Percentiles rank a stretch among this genome's conserved stretches.
phyloP scores from a whole-genome alignment of 805 yeast genomes.

The Suhomyces sp. region DNA sequence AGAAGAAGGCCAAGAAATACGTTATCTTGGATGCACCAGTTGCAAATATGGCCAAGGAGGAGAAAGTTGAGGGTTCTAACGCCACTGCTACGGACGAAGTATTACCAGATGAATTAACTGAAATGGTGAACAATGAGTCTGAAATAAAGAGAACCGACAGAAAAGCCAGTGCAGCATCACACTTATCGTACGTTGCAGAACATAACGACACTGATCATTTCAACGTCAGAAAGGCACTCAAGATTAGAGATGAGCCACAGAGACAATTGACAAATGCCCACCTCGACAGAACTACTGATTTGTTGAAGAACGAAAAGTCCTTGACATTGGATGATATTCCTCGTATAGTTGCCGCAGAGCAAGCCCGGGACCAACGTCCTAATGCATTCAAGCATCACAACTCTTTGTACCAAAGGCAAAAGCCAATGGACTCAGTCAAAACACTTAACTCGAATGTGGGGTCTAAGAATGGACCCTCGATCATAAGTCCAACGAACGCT shows the following conservation, averaged over 20 bases:
- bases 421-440: conserved; percentile 25
- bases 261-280: conserved; percentile 29
- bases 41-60: conserved; percentile 38
- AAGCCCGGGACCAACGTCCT: conserved; percentile 89
- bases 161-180: conserved; percentile 24
- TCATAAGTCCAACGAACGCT: conserved; percentile 10
- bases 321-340: conserved; percentile 95
- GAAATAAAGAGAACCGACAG: conserved; percentile 4
- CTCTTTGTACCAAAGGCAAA: conserved; percentile 36
- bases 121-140: neutral
- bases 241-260: conserved; percentile 38
- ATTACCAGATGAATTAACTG: conserved; percentile 14
- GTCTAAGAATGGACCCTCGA: conserved; percentile 4
- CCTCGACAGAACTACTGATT: conserved; percentile 63
- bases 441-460: conserved; percentile 12
- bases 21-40: conserved; percentile 62
- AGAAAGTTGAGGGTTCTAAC: conserved; percentile 13
- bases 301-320: conserved; percentile 76
- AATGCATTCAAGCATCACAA: conserved; percentile 86
- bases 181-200: conserved; percentile 25
- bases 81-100: conserved; percentile 13
- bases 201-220: conserved; percentile 27
- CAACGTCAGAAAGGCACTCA: conserved; percentile 23
- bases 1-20: conserved; percentile 64
- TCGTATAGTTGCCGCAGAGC: conserved; percentile 94